Evolutionary conservation across 768 basidiomycete species (phyloP).

Genomic region (Wakefieldia striispora): DNA sequence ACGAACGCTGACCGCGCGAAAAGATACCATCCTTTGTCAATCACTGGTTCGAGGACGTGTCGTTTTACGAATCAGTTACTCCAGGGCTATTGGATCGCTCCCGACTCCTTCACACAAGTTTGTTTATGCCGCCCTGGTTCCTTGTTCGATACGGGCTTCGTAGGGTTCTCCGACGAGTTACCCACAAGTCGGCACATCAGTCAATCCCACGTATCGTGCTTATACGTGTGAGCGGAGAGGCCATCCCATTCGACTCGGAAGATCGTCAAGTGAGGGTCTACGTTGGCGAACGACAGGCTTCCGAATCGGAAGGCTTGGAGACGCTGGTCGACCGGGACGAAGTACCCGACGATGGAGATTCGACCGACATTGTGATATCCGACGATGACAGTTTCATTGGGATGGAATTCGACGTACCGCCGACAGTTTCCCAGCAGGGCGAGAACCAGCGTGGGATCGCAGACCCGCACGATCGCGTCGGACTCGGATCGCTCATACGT

Average conservation of each 20-base stretch:
- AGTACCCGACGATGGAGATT: neutral
- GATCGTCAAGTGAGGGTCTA: neutral
- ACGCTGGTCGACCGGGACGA: neutral
- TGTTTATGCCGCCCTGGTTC: slow-evolving; percentile 5
- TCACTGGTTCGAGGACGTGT: slow-evolving; percentile 22
- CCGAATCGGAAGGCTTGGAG: neutral
- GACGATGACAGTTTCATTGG: neutral
- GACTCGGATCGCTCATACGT: neutral
- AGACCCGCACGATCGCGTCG: neutral
- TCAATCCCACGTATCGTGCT: slow-evolving; percentile 17
- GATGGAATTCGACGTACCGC: neutral
- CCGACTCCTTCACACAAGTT: slow-evolving; percentile 3
- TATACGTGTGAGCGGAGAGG: slow-evolving; percentile 12
- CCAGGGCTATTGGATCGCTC: neutral
- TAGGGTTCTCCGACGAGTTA: neutral
- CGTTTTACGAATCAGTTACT: slow-evolving; percentile 10
- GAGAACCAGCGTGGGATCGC: neutral
- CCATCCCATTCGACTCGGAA: slow-evolving; percentile 8
- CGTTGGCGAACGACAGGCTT: neutral
- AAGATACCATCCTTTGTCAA: slow-evolving; percentile 18
- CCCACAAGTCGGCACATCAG: neutral
- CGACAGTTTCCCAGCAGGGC: neutral
- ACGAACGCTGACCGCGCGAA: neutral
- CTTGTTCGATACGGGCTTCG: slow-evolving; percentile 1
- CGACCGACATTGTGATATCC: neutral